These are phyloP conservation scores for Tolypocladium cylindrosporum DNA, from an alignment of 2,329 filamentous ascomycete genomes.

Conservation along the genomic window DNA sequence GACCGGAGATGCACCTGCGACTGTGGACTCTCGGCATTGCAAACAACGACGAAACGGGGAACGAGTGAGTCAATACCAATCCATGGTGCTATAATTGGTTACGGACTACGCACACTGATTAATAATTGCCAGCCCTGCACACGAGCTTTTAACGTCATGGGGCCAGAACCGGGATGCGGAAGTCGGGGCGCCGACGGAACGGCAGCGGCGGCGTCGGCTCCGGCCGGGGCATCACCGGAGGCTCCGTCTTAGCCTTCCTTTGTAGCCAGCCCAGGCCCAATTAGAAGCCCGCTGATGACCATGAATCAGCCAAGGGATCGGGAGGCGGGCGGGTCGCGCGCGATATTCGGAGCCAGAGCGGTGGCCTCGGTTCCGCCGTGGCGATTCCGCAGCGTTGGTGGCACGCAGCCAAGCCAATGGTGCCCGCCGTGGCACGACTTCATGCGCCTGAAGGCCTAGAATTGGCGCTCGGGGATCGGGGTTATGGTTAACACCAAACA, in stretches of 20 bases:
- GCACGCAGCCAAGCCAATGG: background rate
- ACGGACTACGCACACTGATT: no score
- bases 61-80: no score
- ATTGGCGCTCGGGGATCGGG: background rate
- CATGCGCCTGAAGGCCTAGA: background rate
- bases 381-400: background rate
- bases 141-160: background rate
- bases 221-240: background rate
- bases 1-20: background rate
- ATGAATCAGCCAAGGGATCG: background rate
- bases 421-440: background rate
- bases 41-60: no score
- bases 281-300: background rate
- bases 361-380: no score
- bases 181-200: no score
- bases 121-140: no score
- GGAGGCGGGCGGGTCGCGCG: no score
- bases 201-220: no score
- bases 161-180: background rate
- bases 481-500: background rate
- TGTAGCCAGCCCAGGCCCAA: background rate
- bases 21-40: background rate
- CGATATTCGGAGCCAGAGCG: background rate
- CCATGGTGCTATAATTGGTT: no score
- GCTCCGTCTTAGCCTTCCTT: background rate